Conservation (phyloP, 305 asterid genomes). For the Monarda citriodora region DNA sequence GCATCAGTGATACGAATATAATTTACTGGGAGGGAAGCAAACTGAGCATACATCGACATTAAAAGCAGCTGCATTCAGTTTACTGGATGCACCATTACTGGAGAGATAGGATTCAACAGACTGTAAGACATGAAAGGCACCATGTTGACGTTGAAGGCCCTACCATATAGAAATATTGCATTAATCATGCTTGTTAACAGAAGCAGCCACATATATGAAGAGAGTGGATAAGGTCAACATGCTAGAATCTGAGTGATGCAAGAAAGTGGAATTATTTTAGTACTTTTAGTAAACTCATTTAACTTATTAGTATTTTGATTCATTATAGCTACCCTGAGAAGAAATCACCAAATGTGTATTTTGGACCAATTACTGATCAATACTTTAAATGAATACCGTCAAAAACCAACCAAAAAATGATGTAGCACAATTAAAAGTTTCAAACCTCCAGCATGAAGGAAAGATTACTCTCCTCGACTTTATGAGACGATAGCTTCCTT, state of each 20-base stretch:
- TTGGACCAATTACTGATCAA: constrained; percentile 9
- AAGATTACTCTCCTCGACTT: constrained; percentile 47
- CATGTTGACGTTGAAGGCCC: constrained; percentile 80
- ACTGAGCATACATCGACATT: constrained; percentile 56
- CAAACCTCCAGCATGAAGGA: constrained; percentile 83
- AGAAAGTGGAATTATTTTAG: background rate
- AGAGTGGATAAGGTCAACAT: background rate
- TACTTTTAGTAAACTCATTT: constrained; percentile 3
- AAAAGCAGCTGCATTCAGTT: constrained; percentile 55
- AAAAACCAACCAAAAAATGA: constrained; percentile 9
- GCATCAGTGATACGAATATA: constrained; percentile 2
- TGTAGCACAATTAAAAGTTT: constrained; percentile 3
- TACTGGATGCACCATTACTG: constrained; percentile 65
- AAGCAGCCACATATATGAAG: constrained; percentile 2
- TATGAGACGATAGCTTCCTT: constrained; percentile 45
- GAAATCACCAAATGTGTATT: constrained; percentile 2
- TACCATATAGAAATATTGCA: constrained; percentile 25
- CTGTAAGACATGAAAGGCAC: constrained; percentile 76
- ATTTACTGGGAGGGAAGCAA: constrained; percentile 5
- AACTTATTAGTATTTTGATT: constrained; percentile 2
- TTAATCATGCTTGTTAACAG: constrained; percentile 1
- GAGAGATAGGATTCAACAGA: constrained; percentile 66
- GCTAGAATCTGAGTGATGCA: constrained; percentile 3
- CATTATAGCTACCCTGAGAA: background rate
- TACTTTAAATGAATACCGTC: constrained; percentile 6